phyloP scores from a whole-genome alignment of 257 asterid genomes.

The Solanum pimpinellifolium region DNA sequence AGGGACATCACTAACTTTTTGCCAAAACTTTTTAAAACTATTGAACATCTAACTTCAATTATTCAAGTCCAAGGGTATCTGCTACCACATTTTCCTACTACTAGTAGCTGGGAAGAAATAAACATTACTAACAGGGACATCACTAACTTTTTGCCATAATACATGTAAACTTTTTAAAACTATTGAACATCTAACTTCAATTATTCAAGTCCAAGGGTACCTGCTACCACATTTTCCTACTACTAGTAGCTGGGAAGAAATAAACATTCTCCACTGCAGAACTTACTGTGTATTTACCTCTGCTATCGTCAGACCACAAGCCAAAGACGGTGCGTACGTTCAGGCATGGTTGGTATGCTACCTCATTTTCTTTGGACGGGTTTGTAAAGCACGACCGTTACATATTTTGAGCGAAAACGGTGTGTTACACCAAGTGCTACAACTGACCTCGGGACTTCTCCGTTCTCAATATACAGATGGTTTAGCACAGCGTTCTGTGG shows the following conservation, averaged over 20 bases:
- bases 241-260: background rate
- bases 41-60: background rate
- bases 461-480: constrained; percentile 81
- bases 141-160: background rate
- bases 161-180: background rate
- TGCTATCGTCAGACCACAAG: background rate
- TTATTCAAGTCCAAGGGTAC: background rate
- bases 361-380: constrained; percentile 73
- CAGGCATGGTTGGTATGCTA: background rate
- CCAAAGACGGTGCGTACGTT: background rate
- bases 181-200: background rate
- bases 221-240: background rate
- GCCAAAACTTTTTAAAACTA: background rate
- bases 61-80: background rate
- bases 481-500: constrained; percentile 74
- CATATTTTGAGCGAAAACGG: constrained; percentile 79
- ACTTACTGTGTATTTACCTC: background rate
- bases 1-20: background rate
- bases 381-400: constrained; percentile 82
- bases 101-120: background rate
- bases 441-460: constrained; percentile 58
- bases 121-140: background rate
- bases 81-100: background rate
- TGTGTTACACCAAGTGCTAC: constrained; percentile 86
- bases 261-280: background rate